Evolutionary conservation across 495 filamentous ascomycete species (phyloP), one percentile per base, ranked within the genome.

Genomic region (Neurospora cerealis): DNA sequence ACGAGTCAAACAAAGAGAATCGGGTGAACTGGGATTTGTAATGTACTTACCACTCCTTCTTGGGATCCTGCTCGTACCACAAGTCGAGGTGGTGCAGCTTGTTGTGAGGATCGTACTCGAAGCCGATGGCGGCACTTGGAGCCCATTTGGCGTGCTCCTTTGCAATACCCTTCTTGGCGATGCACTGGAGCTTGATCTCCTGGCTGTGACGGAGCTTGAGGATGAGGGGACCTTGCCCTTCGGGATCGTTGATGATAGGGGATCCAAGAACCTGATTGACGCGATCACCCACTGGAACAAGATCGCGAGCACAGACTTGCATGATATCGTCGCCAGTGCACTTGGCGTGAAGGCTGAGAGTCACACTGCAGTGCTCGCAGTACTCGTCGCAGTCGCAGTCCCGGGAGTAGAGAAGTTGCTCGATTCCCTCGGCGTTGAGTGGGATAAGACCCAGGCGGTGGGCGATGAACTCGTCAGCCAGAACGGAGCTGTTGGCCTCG

Each of bases 121-220:
- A 99, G 34, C 94, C 96, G 70, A 99, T 90, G 6, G 96, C 96
- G 73, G 94, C 86, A 48, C 91, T 92, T 3, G 96, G 94, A 69
- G 92, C 91, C 96, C 96, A 99, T 81, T 99, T 99, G 0, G 96
- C 92, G 85, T 99, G 96, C 80, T 99, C 96, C 86, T 98, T 99
- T 4, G 95, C 94, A 73, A 98, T 98, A 0, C 96, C 96, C 86
- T 98, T 98, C 87, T 97, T 98, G 71, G 94, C 96, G 75, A 98
- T 90, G 78, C 95, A 98, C 60, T 90, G 91, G 80, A 98, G 87
- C 80, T 92, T 91, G 71, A 99, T 80, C 80, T 97, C 93, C 80
- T 99, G 96, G 5, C 90, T 92, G 72, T 93, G 92, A 28, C 94
- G 87, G 75, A 99, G 83, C 84, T 98, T 97, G 80, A 91, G 91